Percentiles rank a stretch among this genome's conserved stretches.
Evolutionary conservation across 208 protist species (phyloP).

Genomic region (Acanthamoeba triangularis): DNA sequence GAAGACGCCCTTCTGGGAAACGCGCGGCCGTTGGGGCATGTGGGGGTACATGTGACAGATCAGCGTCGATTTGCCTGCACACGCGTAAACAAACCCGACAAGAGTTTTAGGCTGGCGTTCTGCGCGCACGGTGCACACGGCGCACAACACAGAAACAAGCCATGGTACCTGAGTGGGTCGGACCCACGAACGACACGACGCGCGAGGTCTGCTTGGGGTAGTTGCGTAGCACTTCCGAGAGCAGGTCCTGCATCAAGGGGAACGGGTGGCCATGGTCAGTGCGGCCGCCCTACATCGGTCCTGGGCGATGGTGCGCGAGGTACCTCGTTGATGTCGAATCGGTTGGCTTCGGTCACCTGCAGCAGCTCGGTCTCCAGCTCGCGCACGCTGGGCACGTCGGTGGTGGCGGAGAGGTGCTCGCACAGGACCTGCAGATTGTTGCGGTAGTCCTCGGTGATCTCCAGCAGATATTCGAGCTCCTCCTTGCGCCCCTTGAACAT

Average conservation of each 20-base stretch:
- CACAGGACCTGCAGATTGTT: slow-evolving; percentile 27
- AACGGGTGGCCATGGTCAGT: neutral
- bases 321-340: slow-evolving; percentile 56
- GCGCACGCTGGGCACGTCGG: slow-evolving; percentile 41
- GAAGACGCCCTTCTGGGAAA: slow-evolving; percentile 46
- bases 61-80: slow-evolving; percentile 43
- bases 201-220: slow-evolving; percentile 35
- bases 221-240: slow-evolving; percentile 20
- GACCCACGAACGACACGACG: slow-evolving; percentile 28
- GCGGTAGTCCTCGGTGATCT: slow-evolving; percentile 26
- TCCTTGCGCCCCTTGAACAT: slow-evolving; percentile 33
- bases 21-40: slow-evolving; percentile 52
- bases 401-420: slow-evolving; percentile 52
- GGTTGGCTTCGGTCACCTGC: slow-evolving; percentile 27
- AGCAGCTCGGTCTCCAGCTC: slow-evolving; percentile 47
- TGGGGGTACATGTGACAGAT: slow-evolving; percentile 62
- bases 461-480: slow-evolving; percentile 1
- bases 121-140: neutral
- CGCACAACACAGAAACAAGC: neutral
- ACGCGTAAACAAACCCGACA: neutral
- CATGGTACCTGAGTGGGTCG: slow-evolving; percentile 1
- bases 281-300: no score
- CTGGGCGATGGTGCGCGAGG: neutral
- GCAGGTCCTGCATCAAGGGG: neutral
- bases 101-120: no score